phyloP scores from a whole-genome alignment of 768 basidiomycete genomes.

The Lactifluus volemus region DNA sequence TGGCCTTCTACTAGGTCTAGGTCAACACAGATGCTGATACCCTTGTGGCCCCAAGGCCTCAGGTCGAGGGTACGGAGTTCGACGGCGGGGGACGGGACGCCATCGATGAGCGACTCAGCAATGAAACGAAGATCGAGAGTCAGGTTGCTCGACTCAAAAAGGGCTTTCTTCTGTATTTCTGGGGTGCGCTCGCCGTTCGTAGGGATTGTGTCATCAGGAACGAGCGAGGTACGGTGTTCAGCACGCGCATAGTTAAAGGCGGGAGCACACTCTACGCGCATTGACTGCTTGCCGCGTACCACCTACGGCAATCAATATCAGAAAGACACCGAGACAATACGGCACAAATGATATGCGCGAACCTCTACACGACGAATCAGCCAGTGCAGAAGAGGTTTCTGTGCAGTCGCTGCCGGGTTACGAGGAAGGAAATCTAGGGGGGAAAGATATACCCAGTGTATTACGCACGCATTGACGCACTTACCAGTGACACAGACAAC shows the following conservation, averaged over 20 bases:
- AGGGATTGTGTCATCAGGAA: constrained; percentile 40
- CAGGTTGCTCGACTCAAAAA: constrained; percentile 52
- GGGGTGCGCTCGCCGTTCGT: constrained; percentile 18
- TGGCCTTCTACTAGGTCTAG: constrained; percentile 77
- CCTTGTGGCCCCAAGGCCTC: constrained; percentile 64
- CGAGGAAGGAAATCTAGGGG: constrained; percentile 71
- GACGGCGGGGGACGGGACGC: constrained; percentile 43
- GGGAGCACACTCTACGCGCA: constrained; percentile 86
- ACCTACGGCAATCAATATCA: constrained; percentile 34
- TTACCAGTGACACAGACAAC: constrained; percentile 76
- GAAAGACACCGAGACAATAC: background rate
- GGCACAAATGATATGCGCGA: background rate
- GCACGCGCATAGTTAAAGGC: constrained; percentile 93
- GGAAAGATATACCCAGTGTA: constrained; percentile 2
- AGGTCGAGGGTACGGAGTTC: constrained; percentile 55
- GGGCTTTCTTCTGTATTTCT: constrained; percentile 42
- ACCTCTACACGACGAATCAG: constrained; percentile 75
- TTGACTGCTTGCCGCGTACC: constrained; percentile 72
- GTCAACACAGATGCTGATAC: constrained; percentile 48
- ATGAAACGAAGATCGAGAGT: constrained; percentile 74
- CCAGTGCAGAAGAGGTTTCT: constrained; percentile 72
- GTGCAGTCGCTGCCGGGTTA: constrained; percentile 31
- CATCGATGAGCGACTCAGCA: constrained; percentile 45
- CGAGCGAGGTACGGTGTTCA: constrained; percentile 53
- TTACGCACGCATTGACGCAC: background rate